Percentiles rank a stretch among this genome's conserved stretches.
phyloP scores from a whole-genome alignment of 176 grass and related monocot genomes.

The Neostapfia colusana region DNA sequence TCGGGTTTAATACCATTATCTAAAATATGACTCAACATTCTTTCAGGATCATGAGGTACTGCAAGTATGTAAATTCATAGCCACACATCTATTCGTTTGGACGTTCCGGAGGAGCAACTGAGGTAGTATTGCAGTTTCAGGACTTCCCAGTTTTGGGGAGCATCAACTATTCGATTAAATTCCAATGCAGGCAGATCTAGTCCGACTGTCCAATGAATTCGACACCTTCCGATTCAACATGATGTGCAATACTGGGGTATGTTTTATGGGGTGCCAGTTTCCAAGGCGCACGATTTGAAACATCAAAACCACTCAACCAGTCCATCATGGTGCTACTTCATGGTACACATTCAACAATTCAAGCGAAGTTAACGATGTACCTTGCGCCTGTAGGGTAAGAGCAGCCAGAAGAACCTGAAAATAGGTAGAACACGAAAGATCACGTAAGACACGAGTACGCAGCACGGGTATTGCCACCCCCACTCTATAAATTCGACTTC shows the following conservation, averaged over 20 bases:
- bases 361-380: slow-evolving; percentile 36
- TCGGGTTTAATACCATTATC: too few relatives aligned
- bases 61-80: not conserved
- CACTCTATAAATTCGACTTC: not conserved
- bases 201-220: too few relatives aligned
- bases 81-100: not conserved
- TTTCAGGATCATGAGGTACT: not conserved
- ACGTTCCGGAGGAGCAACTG: not conserved
- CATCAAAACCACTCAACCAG: not conserved
- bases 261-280: not conserved
- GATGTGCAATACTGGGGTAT: too few relatives aligned
- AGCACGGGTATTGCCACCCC: not conserved
- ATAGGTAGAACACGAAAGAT: not conserved
- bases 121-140: slow-evolving; percentile 2
- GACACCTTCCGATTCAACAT: not conserved
- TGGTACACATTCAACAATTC: not conserved
- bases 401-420: slow-evolving; percentile 66
- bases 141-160: not conserved
- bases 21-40: not conserved
- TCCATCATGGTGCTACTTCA: not conserved
- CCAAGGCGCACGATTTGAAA: not conserved
- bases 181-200: not conserved
- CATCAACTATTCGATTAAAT: not conserved
- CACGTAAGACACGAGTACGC: not conserved
- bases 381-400: slow-evolving; percentile 67